Percentiles rank a stretch among this genome's conserved stretches.
Evolutionary conservation across 306 rosid species (phyloP).

Genomic region (Oemleria cerasiformis): DNA sequence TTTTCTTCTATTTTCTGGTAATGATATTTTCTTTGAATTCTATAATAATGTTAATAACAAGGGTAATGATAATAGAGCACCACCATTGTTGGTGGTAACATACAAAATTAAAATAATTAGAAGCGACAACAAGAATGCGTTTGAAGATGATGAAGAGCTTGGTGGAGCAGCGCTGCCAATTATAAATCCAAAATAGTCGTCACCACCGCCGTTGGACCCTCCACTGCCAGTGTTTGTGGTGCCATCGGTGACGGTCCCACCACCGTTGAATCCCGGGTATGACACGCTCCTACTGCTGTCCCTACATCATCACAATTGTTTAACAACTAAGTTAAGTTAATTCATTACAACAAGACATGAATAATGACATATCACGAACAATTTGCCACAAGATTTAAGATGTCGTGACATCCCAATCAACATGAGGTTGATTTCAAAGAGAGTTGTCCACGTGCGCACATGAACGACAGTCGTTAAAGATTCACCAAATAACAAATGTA

Average conservation of each 20-base stretch:
- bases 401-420: neutral
- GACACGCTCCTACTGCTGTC: slow-evolving; percentile 49
- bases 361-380: neutral
- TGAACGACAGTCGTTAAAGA: neutral
- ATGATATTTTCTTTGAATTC: slow-evolving; percentile 24
- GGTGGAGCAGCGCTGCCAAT: slow-evolving; percentile 51
- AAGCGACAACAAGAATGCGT: slow-evolving; percentile 47
- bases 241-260: slow-evolving; percentile 52
- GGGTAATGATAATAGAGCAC: slow-evolving; percentile 33
- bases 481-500: neutral
- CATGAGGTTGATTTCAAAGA: neutral
- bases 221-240: slow-evolving; percentile 38
- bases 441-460: neutral
- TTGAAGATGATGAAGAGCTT: slow-evolving; percentile 21
- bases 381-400: neutral
- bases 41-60: slow-evolving; percentile 28
- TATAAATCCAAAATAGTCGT: slow-evolving; percentile 78
- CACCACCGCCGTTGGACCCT: slow-evolving; percentile 42
- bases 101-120: slow-evolving; percentile 49
- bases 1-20: slow-evolving; percentile 11
- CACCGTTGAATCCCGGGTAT: slow-evolving; percentile 33
- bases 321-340: slow-evolving; percentile 9
- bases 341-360: neutral
- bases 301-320: slow-evolving; percentile 39
- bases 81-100: slow-evolving; percentile 39